These are phyloP conservation scores for Castanea sativa DNA, from an alignment of 306 rosid genomes.

Conservation along the genomic window DNA sequence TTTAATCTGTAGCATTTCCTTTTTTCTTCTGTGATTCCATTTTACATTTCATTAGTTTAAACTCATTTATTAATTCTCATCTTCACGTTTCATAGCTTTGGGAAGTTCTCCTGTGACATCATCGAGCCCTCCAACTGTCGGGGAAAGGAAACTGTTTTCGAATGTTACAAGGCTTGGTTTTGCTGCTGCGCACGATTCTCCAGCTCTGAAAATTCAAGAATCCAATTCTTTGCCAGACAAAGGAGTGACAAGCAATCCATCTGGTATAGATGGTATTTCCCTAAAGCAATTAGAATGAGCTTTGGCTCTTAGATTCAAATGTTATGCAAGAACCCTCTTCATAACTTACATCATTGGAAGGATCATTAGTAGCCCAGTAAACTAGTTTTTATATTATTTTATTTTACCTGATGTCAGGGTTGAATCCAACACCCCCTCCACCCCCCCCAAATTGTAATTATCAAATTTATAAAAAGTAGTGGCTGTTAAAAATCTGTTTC, in stretches of 20 bases:
- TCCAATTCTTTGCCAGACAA: constrained; percentile 29
- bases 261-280: constrained; percentile 45
- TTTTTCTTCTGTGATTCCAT: not conserved
- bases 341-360: not conserved
- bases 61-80: not conserved
- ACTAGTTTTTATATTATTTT: not conserved
- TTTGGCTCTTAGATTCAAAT: not conserved
- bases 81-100: constrained; percentile 54
- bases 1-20: not conserved
- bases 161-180: constrained; percentile 87
- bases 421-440: too few relatives aligned
- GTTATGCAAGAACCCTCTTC: not conserved
- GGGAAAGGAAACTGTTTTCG: constrained; percentile 74
- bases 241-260: constrained; percentile 30
- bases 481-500: not conserved
- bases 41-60: not conserved
- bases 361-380: not conserved
- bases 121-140: constrained; percentile 72
- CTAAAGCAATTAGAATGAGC: not conserved
- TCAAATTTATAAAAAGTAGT: not conserved
- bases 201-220: constrained; percentile 67
- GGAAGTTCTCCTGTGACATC: constrained; percentile 59
- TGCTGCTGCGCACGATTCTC: constrained; percentile 95
- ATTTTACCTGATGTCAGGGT: too few relatives aligned
- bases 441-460: too few relatives aligned